A percentile compares a stretch with the other conserved stretches of the same genome.
phyloP scores from a whole-genome alignment of 225 moss, liverwort and hornwort species.

The Pleurozium schreberi region DNA sequence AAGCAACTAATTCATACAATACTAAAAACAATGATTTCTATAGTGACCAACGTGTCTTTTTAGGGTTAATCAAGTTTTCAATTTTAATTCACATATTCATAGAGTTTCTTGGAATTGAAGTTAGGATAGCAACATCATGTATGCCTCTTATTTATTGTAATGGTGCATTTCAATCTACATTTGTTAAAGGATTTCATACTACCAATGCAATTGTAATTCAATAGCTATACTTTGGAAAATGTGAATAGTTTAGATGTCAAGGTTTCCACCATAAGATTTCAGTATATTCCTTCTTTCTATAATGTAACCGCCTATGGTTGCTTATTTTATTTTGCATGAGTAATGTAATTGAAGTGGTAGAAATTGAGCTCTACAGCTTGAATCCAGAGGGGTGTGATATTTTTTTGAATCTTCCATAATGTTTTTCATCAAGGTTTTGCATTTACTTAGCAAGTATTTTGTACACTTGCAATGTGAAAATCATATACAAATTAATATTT shows the following conservation, averaged over 20 bases:
- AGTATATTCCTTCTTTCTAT: background rate
- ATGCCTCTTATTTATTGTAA: background rate
- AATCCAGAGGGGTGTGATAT: background rate
- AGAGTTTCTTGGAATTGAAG: background rate
- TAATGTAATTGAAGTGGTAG: background rate
- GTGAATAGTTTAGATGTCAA: background rate
- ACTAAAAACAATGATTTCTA: no score
- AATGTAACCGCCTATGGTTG: fast-evolving
- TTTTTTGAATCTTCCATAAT: background rate
- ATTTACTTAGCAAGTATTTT: no score
- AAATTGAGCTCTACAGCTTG: background rate
- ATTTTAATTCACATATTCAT: background rate
- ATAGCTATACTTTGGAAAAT: background rate
- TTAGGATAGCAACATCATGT: background rate
- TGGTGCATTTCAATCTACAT: background rate
- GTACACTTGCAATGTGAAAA: background rate
- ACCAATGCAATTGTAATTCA: background rate
- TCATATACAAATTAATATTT: background rate
- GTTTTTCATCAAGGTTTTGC: fast-evolving
- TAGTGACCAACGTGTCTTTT: no score
- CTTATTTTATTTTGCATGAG: background rate
- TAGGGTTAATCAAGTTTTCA: fast-evolving
- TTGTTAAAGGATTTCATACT: background rate
- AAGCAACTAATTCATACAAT: no score
- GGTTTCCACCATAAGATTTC: background rate